Evolutionary conservation across 371 early-diverging fungal genomes (phyloP), one percentile per base, ranked within the genome.

Genomic region (Dichotomocladium elegans): DNA sequence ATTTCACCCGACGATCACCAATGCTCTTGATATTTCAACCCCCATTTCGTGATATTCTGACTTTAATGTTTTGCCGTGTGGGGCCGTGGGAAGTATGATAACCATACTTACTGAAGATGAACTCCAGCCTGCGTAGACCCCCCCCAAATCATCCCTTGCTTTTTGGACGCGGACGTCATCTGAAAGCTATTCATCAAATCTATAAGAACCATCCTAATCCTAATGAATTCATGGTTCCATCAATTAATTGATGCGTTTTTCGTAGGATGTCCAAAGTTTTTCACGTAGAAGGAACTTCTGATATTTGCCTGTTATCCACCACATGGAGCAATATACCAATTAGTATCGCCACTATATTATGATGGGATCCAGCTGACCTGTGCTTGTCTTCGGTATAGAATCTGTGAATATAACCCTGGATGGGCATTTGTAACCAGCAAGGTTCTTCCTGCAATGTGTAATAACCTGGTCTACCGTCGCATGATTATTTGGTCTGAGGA

Each of bases 391-490:
- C 10, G 74, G 74, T n/a, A 73, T 52, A 10, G 44, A 30, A 5
- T 62, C 46, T n/a, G 60, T 44, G 54, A 73, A 60, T 0, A 58
- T 30, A 6, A 73, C 55, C 49, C 60, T 64, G 3, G 59, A 19
- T 9, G 74, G 74, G 30, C 74, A 69, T 68, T 74, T 74, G 55
- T 64, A 75, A 4, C 82, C 80, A 2, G 84, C 88, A 44, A 88
- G 56, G 3, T 51, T 34, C 3, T 59, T 57, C 41, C 70, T 60
- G 42, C 83, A 83, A 55, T 71, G 74, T 2, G 61, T 53, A 29
- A 81, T 66, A n/a, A 84, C 33, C 6, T 60, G 35, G 0, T 61
- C 47, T 1, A 51, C 75, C 17, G 61, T 48, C 31, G 80, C 53
- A 3, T 28, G 25, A 31, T 55, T 45, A 3, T 66, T 67, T 3